phyloP scores from a whole-genome alignment of 805 yeast genomes.

The Yarrowia keelungensis region DNA sequence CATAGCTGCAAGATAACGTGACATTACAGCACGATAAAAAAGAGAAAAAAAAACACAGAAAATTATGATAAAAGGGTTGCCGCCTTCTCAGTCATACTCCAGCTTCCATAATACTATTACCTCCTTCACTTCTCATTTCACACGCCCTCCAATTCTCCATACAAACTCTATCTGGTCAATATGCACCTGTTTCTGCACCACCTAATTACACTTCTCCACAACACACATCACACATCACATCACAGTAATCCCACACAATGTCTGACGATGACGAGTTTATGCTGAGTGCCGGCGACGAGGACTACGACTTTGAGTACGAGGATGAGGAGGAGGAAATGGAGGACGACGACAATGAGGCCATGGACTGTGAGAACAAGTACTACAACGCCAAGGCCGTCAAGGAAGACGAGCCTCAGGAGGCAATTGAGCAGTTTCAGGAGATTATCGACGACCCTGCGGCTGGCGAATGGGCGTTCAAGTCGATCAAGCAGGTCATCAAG shows the following conservation, averaged over 20 bases:
- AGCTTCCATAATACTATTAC: no score
- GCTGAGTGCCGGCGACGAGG: conserved; percentile 53
- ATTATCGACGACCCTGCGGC: conserved; percentile 46
- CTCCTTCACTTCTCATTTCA: no score
- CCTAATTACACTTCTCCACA: conserved; percentile 32
- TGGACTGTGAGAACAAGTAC: conserved; percentile 48
- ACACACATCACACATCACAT: conserved; percentile 1
- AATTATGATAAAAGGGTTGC: no score
- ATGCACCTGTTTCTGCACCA: conserved; percentile 24
- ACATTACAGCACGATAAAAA: no score
- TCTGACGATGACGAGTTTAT: conserved; percentile 52
- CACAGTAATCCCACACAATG: conserved; percentile 42
- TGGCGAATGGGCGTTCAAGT: conserved; percentile 49
- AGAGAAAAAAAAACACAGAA: no score
- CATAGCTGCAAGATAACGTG: no score
- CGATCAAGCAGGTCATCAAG: conserved; percentile 51
- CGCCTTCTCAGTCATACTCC: no score
- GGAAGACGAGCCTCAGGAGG: conserved; percentile 50
- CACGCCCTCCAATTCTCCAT: no score
- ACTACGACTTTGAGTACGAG: conserved; percentile 53
- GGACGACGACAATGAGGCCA: conserved; percentile 43
- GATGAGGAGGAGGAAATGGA: conserved; percentile 49
- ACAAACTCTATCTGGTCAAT: neutral
- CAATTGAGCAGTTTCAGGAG: conserved; percentile 47
- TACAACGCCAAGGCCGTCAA: conserved; percentile 51